Evolutionary conservation across 192 early-diverging fungal species (phyloP).

Genomic region (Coemansia umbellata): DNA sequence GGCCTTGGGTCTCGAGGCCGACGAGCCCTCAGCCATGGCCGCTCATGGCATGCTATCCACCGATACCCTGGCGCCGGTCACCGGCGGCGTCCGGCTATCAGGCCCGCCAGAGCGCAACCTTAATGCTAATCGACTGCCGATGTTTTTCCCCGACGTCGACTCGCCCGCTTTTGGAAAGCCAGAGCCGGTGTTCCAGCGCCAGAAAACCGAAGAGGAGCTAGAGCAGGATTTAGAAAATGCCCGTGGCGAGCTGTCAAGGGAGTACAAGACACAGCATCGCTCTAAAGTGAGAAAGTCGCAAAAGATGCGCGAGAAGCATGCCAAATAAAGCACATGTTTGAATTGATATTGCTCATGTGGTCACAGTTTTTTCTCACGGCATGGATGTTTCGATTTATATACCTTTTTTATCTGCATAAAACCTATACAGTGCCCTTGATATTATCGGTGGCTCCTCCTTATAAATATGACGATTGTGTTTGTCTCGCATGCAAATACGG

Average conservation of each 20-base stretch:
- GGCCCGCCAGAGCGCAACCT: conserved; percentile 37
- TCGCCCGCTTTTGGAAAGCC: conserved; percentile 32
- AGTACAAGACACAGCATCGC: conserved; percentile 43
- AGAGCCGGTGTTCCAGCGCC: conserved; percentile 44
- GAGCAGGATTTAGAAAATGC: conserved; percentile 21
- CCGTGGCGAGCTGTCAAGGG: conserved; percentile 17
- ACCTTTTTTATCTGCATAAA: too few species aligned
- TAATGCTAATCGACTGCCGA: conserved; percentile 42
- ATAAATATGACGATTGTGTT: too few species aligned
- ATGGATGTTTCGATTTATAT: too few species aligned
- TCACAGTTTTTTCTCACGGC: too few species aligned
- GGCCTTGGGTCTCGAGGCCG: conserved; percentile 39
- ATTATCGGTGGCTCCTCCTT: too few species aligned
- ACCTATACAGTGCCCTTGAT: too few species aligned
- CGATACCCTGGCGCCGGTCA: conserved; percentile 13
- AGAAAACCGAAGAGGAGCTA: conserved; percentile 47
- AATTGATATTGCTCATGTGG: too few species aligned
- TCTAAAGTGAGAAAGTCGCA: conserved; percentile 18
- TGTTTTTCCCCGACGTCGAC: conserved; percentile 43
- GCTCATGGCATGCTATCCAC: background rate
- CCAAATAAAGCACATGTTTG: too few species aligned
- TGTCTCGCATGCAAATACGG: too few species aligned
- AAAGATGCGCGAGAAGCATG: conserved; percentile 18
- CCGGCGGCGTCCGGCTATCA: conserved; percentile 22
- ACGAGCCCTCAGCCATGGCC: conserved; percentile 34